Conservation (phyloP, 208 protist species). For the Strigomonas culicis region DNA sequence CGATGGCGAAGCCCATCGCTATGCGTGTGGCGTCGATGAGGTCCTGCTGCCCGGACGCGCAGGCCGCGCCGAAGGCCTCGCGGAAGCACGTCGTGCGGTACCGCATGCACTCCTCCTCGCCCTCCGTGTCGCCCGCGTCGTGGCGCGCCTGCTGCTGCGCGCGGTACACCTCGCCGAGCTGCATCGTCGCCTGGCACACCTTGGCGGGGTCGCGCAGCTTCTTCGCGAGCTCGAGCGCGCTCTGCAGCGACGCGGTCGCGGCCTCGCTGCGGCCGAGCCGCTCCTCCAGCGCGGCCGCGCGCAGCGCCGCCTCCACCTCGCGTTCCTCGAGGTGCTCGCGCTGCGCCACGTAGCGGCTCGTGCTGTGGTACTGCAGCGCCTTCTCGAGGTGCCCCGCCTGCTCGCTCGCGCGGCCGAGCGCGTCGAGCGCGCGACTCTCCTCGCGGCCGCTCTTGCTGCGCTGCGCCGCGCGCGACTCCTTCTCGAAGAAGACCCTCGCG, state of each 20-base stretch:
- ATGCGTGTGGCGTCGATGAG: slow-evolving; percentile 76
- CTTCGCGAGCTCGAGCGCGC: slow-evolving; percentile 66
- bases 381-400: slow-evolving; percentile 48
- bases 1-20: slow-evolving; percentile 77
- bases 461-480: slow-evolving; percentile 37
- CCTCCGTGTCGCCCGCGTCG: slow-evolving; percentile 14
- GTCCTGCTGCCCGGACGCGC: slow-evolving; percentile 49
- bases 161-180: slow-evolving; percentile 74
- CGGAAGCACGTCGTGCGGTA: slow-evolving; percentile 43
- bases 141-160: slow-evolving; percentile 6
- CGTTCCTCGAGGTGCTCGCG: slow-evolving; percentile 28
- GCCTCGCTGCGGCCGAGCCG: slow-evolving; percentile 55
- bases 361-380: slow-evolving; percentile 72
- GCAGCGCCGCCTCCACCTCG: slow-evolving; percentile 61
- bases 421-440: slow-evolving; percentile 60
- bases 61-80: slow-evolving; percentile 64
- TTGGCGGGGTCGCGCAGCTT: slow-evolving; percentile 52
- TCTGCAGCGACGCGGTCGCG: slow-evolving; percentile 61
- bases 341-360: slow-evolving; percentile 49
- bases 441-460: slow-evolving; percentile 27
- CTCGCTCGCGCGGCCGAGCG: slow-evolving; percentile 72
- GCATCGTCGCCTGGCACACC: slow-evolving; percentile 74
- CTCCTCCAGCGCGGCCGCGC: slow-evolving; percentile 78
- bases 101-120: slow-evolving; percentile 55
- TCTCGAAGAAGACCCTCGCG: slow-evolving; percentile 49